These are phyloP conservation scores for Paraphaeosphaeria minitans DNA, from an alignment of 2,329 filamentous ascomycete species.

Conservation along the genomic window DNA sequence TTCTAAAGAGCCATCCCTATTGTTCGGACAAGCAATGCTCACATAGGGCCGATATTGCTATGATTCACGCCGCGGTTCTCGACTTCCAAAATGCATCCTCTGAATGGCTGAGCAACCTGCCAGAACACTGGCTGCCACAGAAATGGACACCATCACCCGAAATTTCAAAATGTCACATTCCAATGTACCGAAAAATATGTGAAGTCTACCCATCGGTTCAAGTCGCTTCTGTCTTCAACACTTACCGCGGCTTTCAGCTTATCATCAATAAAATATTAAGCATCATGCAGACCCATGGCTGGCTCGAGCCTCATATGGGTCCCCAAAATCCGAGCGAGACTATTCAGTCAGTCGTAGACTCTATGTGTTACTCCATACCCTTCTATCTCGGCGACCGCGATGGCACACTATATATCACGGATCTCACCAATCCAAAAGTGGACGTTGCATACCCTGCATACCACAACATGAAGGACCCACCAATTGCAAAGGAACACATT, in stretches of 20 bases:
- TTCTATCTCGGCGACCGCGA: conserved; percentile 3
- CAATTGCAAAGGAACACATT: background rate
- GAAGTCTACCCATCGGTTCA: conserved; percentile 4
- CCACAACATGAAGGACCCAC: conserved; percentile 3
- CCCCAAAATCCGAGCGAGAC: background rate
- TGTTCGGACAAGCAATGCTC: background rate
- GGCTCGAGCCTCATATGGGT: background rate
- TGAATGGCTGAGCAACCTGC: background rate
- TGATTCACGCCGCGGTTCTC: background rate
- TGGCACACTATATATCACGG: background rate
- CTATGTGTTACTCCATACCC: conserved; percentile 5
- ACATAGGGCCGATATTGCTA: background rate
- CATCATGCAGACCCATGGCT: background rate
- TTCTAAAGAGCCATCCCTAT: background rate
- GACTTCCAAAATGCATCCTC: background rate
- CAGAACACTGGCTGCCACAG: background rate
- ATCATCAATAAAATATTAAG: background rate
- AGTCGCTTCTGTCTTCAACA: conserved; percentile 4
- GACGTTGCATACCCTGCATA: background rate
- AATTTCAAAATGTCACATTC: background rate
- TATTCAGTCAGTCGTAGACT: conserved; percentile 2
- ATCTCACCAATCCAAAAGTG: background rate
- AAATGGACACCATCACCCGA: background rate
- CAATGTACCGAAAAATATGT: conserved; percentile 2
- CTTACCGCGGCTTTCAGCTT: conserved; percentile 1